Conservation (phyloP, 1,284 basidiomycete genomes). For the Ganoderma lucidum region DNA sequence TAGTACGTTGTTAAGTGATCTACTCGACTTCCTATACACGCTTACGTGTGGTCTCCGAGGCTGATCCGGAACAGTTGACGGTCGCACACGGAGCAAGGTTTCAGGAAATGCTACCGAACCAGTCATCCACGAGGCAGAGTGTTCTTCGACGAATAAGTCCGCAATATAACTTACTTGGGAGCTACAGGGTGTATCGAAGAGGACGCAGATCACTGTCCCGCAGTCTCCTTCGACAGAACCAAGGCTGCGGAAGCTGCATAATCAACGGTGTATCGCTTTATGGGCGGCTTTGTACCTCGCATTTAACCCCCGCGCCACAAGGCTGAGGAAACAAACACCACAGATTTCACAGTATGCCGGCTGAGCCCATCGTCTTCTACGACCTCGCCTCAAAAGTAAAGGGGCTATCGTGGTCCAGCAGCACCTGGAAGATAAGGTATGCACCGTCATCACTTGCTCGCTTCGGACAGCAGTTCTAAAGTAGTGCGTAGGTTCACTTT, state of each 20-base stretch:
- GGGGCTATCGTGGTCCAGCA: conserved; percentile 20
- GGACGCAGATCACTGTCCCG: not conserved
- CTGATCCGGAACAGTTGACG: not conserved
- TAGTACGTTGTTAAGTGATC: not conserved
- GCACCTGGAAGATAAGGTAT: conserved; percentile 17
- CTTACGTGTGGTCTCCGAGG: not conserved
- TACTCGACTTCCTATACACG: not conserved
- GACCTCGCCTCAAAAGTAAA: conserved; percentile 36
- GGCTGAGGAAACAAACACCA: not conserved
- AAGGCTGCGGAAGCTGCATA: not conserved
- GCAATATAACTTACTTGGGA: not conserved
- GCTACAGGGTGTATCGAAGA: not conserved
- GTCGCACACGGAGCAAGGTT: not conserved
- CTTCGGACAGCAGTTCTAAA: not conserved
- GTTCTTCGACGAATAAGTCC: not conserved
- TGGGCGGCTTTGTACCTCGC: not conserved
- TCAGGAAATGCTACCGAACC: not conserved
- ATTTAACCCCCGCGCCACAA: not conserved
- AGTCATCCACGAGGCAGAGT: not conserved
- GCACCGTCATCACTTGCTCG: conserved; percentile 15
- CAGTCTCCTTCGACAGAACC: not conserved
- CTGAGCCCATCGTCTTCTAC: conserved; percentile 34
- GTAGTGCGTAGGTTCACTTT: conserved; percentile 30
- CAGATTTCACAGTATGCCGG: not conserved
- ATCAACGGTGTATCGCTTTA: not conserved